These are phyloP conservation scores for Blastobotrys chiropterorum DNA, from an alignment of 805 yeast species.

Conservation along the genomic window DNA sequence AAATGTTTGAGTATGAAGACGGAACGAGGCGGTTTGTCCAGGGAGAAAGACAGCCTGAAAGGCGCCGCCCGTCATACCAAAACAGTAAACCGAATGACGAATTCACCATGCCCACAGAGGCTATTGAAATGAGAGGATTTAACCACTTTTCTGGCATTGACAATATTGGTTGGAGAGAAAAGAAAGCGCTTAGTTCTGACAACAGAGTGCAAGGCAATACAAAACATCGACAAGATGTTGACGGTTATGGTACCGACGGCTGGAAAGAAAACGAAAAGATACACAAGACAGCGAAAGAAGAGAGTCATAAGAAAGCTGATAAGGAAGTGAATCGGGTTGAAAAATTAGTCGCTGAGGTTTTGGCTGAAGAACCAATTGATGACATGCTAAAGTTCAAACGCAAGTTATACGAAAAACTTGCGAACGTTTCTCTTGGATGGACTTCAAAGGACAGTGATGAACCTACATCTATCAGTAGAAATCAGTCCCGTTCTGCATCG, in stretches of 20 bases:
- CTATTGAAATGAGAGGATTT: slow-evolving; percentile 43
- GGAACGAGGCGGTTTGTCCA: background rate
- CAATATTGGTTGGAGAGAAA: slow-evolving; percentile 77
- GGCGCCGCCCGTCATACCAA: too few species aligned
- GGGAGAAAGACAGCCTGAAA: background rate
- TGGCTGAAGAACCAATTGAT: slow-evolving; percentile 31
- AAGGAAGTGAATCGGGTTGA: slow-evolving; percentile 30
- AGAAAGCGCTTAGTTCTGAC: slow-evolving; percentile 74
- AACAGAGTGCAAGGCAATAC: slow-evolving; percentile 65
- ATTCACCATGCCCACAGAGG: slow-evolving; percentile 6
- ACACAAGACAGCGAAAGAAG: background rate
- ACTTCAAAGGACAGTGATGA: background rate
- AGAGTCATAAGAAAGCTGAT: background rate
- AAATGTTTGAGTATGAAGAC: slow-evolving; percentile 1
- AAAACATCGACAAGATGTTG: slow-evolving; percentile 66
- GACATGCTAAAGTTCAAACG: slow-evolving; percentile 30
- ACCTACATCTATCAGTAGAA: too few species aligned
- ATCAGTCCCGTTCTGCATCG: too few species aligned
- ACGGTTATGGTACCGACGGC: slow-evolving; percentile 69
- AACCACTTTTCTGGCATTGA: slow-evolving; percentile 87
- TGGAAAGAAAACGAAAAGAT: slow-evolving; percentile 28
- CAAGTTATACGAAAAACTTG: slow-evolving; percentile 20
- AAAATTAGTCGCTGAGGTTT: slow-evolving; percentile 47
- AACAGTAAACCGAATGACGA: background rate
- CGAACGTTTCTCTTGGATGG: background rate